Evolutionary conservation across 108 stramenopile species (phyloP).

Genomic region (Nannochloropsis oceanica): DNA sequence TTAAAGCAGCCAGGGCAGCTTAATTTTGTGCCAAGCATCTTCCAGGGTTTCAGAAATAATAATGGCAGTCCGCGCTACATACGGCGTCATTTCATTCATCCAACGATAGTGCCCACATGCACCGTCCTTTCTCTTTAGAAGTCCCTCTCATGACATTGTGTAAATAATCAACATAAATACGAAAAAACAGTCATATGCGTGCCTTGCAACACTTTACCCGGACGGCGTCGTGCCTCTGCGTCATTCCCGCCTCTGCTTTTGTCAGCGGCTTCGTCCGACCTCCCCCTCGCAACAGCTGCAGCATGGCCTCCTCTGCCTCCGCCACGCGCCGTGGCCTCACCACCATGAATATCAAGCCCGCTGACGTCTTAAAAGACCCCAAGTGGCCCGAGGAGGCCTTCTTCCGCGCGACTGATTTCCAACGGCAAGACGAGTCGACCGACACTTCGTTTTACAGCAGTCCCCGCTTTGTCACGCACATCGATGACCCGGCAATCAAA

Average conservation of each 20-base stretch:
- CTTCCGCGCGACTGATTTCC: constrained; percentile 62
- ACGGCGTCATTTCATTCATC: too few relatives aligned
- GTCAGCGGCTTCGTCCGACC: not conserved
- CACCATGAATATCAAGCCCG: not conserved
- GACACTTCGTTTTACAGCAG: constrained; percentile 61
- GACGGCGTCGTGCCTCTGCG: not conserved
- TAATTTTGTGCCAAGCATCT: too few relatives aligned
- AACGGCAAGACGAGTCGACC: constrained; percentile 55
- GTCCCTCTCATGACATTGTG: too few relatives aligned
- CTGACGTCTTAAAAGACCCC: constrained; percentile 34
- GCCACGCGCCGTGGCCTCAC: not conserved
- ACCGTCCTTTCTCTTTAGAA: too few relatives aligned
- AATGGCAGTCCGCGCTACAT: too few relatives aligned
- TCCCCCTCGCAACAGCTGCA: not conserved
- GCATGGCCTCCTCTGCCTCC: not conserved
- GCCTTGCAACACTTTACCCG: not conserved
- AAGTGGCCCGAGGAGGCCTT: constrained; percentile 64
- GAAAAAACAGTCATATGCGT: not conserved
- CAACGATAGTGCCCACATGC: too few relatives aligned
- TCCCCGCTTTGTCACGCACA: constrained; percentile 74
- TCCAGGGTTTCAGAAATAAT: too few relatives aligned
- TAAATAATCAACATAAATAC: too few relatives aligned
- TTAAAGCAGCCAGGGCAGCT: too few relatives aligned
- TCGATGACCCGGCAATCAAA: constrained; percentile 51
- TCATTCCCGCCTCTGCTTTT: not conserved